Conservation (phyloP, 495 filamentous ascomycete genomes). For the Talaromyces trachyspermus region DNA sequence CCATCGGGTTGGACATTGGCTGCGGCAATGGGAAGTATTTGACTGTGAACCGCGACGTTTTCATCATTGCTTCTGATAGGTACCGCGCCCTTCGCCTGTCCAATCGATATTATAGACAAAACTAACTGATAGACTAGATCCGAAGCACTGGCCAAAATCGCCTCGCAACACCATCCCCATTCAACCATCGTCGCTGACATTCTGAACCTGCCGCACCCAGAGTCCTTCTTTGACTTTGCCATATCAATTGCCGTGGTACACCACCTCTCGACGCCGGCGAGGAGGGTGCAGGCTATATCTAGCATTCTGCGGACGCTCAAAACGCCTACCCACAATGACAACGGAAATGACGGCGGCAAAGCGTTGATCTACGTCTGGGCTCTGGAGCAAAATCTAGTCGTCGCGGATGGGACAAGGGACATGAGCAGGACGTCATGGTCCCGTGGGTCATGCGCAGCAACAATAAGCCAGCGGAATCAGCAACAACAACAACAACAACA, state of each 20-base stretch:
- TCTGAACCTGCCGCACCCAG: slow-evolving; percentile 60
- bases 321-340: slow-evolving; percentile 16
- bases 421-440: slow-evolving; percentile 89
- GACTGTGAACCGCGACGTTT: slow-evolving; percentile 66
- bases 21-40: slow-evolving; percentile 98
- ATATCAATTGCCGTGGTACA: slow-evolving; percentile 94
- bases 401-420: slow-evolving; percentile 82
- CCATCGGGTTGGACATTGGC: slow-evolving; percentile 79
- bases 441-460: slow-evolving; percentile 74
- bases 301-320: slow-evolving; percentile 64
- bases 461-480: too few relatives aligned
- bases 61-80: slow-evolving; percentile 83
- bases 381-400: slow-evolving; percentile 83
- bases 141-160: slow-evolving; percentile 66
- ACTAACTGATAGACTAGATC: slow-evolving; percentile 38
- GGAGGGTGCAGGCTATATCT: slow-evolving; percentile 66
- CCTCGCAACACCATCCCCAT: slow-evolving; percentile 54
- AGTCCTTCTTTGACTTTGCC: slow-evolving; percentile 74
- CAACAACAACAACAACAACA: slow-evolving; percentile 23
- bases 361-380: slow-evolving; percentile 94
- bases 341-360: slow-evolving; percentile 40
- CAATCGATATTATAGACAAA: too few relatives aligned
- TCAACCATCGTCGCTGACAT: slow-evolving; percentile 65
- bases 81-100: slow-evolving; percentile 28
- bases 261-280: slow-evolving; percentile 76